Evolutionary conservation across 2,329 filamentous ascomycete species (phyloP).

Genomic region (Colletotrichum sublineola): DNA sequence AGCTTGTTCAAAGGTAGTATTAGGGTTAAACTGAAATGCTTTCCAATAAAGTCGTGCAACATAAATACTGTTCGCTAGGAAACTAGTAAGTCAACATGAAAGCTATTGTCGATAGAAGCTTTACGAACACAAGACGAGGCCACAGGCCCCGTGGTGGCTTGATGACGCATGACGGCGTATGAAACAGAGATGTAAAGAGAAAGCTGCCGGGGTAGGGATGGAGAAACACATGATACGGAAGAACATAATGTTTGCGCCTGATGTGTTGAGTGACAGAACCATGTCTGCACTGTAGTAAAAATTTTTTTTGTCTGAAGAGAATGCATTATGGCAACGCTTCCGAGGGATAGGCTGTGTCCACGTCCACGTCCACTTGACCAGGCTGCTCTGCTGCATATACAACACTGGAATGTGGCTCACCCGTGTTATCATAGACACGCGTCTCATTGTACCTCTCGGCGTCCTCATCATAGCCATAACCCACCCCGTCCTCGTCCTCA

Average conservation of each 20-base stretch:
- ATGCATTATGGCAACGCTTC: constrained; percentile 7
- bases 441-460: constrained; percentile 46
- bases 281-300: neutral
- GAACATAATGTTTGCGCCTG: neutral
- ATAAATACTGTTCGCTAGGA: neutral
- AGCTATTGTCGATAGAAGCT: neutral
- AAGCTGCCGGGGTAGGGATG: neutral
- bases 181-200: neutral
- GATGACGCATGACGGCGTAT: neutral
- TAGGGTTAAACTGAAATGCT: neutral
- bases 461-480: constrained; percentile 47
- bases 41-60: neutral
- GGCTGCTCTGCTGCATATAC: neutral
- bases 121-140: neutral
- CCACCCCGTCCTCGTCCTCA: constrained; percentile 45
- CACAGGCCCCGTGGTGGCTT: neutral
- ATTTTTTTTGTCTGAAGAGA: neutral
- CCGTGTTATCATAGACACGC: constrained; percentile 46
- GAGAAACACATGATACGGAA: neutral
- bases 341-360: constrained; percentile 32
- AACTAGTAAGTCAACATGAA: neutral
- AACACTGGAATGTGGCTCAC: constrained; percentile 35
- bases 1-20: neutral
- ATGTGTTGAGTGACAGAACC: neutral
- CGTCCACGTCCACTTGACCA: constrained; percentile 12